A percentile compares a stretch with the other conserved stretches of the same genome.
Evolutionary conservation across 2,329 filamentous ascomycete species (phyloP).

Genomic region (Monilinia aucupariae): DNA sequence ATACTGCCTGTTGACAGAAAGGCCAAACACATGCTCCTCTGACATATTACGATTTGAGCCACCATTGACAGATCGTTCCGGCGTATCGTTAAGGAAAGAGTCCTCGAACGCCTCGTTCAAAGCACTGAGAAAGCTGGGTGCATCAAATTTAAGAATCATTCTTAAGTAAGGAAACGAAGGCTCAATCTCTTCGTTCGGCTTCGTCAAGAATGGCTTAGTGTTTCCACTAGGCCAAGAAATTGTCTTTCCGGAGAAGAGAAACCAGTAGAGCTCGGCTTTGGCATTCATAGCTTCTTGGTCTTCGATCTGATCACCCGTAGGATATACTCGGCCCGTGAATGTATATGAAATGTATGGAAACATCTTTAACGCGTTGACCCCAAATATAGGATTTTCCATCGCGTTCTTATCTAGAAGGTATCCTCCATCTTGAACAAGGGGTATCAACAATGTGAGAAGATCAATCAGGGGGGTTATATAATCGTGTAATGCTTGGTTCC

Average conservation of each 20-base stretch:
- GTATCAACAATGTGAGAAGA: slow-evolving; percentile 63
- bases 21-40: slow-evolving; percentile 61
- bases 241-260: slow-evolving; percentile 80
- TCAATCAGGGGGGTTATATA: slow-evolving; percentile 89
- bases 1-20: slow-evolving; percentile 84
- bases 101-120: slow-evolving; percentile 98
- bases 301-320: slow-evolving; percentile 69
- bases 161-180: slow-evolving; percentile 81
- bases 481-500: slow-evolving; percentile 85
- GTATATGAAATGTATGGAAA: slow-evolving; percentile 93
- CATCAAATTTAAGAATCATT: slow-evolving; percentile 80
- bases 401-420: slow-evolving; percentile 47
- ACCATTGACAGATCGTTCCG: slow-evolving; percentile 56
- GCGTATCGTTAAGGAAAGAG: slow-evolving; percentile 77
- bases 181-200: slow-evolving; percentile 51
- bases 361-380: slow-evolving; percentile 76
- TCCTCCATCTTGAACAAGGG: slow-evolving; percentile 52
- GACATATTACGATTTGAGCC: slow-evolving; percentile 45
- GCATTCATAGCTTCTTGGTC: slow-evolving; percentile 69
- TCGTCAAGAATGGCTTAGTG: slow-evolving; percentile 55
- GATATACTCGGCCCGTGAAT: slow-evolving; percentile 85
- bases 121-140: slow-evolving; percentile 87
- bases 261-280: slow-evolving; percentile 87
- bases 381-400: slow-evolving; percentile 55
- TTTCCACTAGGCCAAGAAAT: slow-evolving; percentile 68